Evolutionary conservation across 2,329 filamentous ascomycete genomes (phyloP), one percentile per base, ranked within the genome.

Genomic region (Akanthomyces dipterigenus): DNA sequence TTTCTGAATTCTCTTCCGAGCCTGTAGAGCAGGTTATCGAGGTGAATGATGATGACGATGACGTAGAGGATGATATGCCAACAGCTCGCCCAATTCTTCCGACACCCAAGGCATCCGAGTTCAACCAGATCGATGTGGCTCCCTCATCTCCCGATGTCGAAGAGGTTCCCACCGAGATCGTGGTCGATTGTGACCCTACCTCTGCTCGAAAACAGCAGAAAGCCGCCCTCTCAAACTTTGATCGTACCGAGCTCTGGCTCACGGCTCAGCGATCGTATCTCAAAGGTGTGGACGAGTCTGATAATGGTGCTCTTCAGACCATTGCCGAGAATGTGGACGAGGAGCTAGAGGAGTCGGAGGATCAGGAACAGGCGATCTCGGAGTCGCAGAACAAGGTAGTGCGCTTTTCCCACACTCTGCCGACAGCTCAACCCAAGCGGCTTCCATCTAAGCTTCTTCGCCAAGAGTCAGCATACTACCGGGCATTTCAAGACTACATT

Each of bases 191-290:
- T 68, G 90, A 92, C 65, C 84, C 91, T 61, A 81, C 85, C 63
- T 96, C 96, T 69, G 82, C 87, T 53, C 80, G 82, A 58, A 89
- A 91, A 72, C 84, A 96, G 64, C 83, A 89, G 69, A 80, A 88
- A 65, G 82, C 82, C 48, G 87, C 90, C 8, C 78, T 87, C 22
- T 84, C 83, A n/a, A 91, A 93, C 68, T 77, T 95, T 56, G 90
- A 95, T 73, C 87, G 92, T 64, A 98, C 93, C 5, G 88, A 90
- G 68, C 75, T 90, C 49, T 98, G 93, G 93, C 83, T 98, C 34
- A 79, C 86, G 67, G 89, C 91, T 8, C 93, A 98, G 73, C 87
- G 87, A 62, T 81, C 86, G 16, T 95, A 96, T 67, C 82, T 93
- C 62, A 81, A 86, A 48, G 87, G 87, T 24, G 79, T 93, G 3